Evolutionary conservation across 225 moss, liverwort and hornwort genomes (phyloP).

Genomic region (Thuidium tamariscinum): DNA sequence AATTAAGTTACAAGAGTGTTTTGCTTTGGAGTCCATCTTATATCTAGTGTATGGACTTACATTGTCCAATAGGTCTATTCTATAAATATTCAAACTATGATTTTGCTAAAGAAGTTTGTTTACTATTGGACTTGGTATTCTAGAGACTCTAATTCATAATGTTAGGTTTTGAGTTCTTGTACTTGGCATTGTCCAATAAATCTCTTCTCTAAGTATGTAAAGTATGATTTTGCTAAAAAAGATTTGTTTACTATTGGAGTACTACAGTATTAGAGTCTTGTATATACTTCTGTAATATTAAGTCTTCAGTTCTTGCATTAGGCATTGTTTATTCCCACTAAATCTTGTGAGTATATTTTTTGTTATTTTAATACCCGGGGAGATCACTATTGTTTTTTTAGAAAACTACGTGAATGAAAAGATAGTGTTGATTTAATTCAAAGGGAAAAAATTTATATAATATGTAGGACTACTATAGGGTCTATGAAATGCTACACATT

Average conservation of each 20-base stretch:
- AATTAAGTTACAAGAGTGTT: background rate
- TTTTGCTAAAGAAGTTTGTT: background rate
- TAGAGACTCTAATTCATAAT: background rate
- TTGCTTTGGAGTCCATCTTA: rapidly evolving
- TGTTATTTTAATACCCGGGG: too few relatives aligned
- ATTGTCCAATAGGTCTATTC: background rate
- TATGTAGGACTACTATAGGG: too few relatives aligned
- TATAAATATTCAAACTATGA: background rate
- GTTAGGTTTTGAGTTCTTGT: background rate
- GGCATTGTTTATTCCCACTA: too few relatives aligned
- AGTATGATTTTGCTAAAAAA: background rate
- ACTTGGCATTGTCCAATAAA: background rate
- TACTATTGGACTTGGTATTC: background rate
- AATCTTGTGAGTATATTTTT: too few relatives aligned
- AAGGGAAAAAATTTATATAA: too few relatives aligned
- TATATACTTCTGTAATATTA: background rate
- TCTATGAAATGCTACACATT: too few relatives aligned
- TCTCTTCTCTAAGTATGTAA: background rate
- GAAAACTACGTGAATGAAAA: too few relatives aligned
- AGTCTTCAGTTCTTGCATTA: too few relatives aligned
- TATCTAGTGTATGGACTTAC: rapidly evolving
- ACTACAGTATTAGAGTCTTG: too few relatives aligned
- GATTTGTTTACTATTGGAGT: background rate
- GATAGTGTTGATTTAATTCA: too few relatives aligned
- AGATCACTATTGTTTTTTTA: too few relatives aligned